Evolutionary conservation across 495 filamentous ascomycete species (phyloP), one percentile per base, ranked within the genome.

Genomic region (Usnea hakonensis): DNA sequence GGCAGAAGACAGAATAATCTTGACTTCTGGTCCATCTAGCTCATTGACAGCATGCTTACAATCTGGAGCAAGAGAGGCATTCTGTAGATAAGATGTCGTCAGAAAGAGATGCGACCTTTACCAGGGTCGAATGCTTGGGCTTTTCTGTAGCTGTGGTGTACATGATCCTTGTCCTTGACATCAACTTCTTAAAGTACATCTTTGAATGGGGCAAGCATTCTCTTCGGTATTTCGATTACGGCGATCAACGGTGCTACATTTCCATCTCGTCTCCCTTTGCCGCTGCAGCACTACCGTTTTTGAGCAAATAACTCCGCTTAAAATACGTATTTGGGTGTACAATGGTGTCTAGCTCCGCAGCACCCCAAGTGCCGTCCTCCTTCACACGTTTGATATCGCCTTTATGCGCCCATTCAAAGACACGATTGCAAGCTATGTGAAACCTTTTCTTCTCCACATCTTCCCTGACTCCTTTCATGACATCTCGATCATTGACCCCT

Each of bases 311-410:
- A 70, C 90, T 93, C 64, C 92, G 82, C 79, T 94, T 93, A 74
- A 97, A 97, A 74, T 97, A 99, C 60, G 91, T 90, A 73, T 99
- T 99, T 13, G 95, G 95, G 73, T 99, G 95, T 23, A 95, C 87
- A 67, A 99, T 97, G 2, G 91, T 97, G 75, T 97, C 94, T 38
- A 95, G 79, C 69, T 95, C 88, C 7, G 83, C 79, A n/a, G 85
- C 79, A 35, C 83, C 82, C 90, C 90, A 91, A 37, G 84, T 77
- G 10, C 85, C 84, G 40, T 85, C 81, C 38, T 97, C 93, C 75
- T 90, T 94, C 58, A 91, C 93, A 69, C 84, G 86, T 75, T 90
- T 91, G 61, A 99, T 83, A 71, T 97, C 90, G n/a, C 75, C 79
- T 73, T 87, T 90, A 74, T 97, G 92, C 21, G 85, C 73, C 67